Base-by-base conservation (phyloP, 208 protist species). In the Herpetomonas tarakana region DNA sequence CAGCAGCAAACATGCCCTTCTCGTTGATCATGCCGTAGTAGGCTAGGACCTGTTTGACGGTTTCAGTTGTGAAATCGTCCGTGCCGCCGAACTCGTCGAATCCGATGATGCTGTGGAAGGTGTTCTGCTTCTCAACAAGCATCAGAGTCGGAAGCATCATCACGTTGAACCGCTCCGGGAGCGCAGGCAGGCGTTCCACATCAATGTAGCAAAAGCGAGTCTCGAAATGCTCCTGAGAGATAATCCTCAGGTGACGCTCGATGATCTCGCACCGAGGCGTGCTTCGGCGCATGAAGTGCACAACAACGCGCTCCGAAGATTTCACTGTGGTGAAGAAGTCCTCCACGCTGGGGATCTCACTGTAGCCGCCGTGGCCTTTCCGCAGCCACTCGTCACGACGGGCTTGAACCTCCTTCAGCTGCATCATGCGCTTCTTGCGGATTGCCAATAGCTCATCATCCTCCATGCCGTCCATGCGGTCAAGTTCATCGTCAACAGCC, bases 71-170 rank as follows among this genome's bases (percentile, higher is more conserved):
- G 66, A 97, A 97, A 51, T 94, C 85, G 64, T 96, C 92, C 9
- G 52, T 74, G 25, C 87, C 89, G 3, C 93, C 93, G 60, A 97
- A 90, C 53, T 97, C 91, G 69, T 97, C 93, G 56, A 97, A 96
- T n/a, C 93, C 93, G 52, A 96, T 94, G 62, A 97, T 96, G 62
- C 84, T 92, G 79, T 96, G 81, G 52, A 93, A 84, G 16, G 87
- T 96, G 30, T 94, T 86, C 27, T 88, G 85, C 44, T 89, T 86
- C 55, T 95, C 83, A n/a, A 96, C 75, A 18, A 97, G 80, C 82
- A 96, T 94, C 35, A 97, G 53, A 2, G 93, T 96, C 14, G 93
- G 93, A 27, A 97, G 76, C 85, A 97, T 93, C 62, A 91, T 76
- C n/a, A 97, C 81, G 39, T 92, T 94, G 61, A 96, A 93, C 28